Percentiles rank a stretch among this genome's conserved stretches.
These are phyloP conservation scores for Thraustotheca clavata DNA, from an alignment of 352 stramenopile species.

Conservation along the genomic window DNA sequence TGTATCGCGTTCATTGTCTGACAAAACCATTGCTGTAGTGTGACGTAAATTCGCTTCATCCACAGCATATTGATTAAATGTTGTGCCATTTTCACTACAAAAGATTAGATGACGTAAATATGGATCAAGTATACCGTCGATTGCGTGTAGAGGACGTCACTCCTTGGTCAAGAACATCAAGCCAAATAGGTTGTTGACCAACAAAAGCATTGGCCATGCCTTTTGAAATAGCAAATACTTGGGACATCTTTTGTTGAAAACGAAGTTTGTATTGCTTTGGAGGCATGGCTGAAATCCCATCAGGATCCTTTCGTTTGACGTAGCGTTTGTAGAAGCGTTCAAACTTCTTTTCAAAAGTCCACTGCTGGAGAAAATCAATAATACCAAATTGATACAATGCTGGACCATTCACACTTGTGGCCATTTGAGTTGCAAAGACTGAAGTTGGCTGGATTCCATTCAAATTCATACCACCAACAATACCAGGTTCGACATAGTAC, in stretches of 20 bases:
- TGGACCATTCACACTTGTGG: conserved; percentile 77
- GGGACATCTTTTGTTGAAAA: conserved; percentile 87
- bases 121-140: conserved; percentile 1
- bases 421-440: conserved; percentile 72
- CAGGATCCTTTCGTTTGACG: conserved; percentile 79
- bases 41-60: conserved; percentile 10
- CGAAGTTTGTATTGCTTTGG: conserved; percentile 87
- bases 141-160: conserved; percentile 16
- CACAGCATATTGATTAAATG: background rate
- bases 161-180: conserved; percentile 20
- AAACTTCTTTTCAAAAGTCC: conserved; percentile 86
- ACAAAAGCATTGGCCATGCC: conserved; percentile 11
- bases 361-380: conserved; percentile 89
- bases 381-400: conserved; percentile 88
- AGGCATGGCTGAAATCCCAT: conserved; percentile 79
- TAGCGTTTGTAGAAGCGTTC: conserved; percentile 87
- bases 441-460: conserved; percentile 30
- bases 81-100: background rate
- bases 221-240: conserved; percentile 63
- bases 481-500: conserved; percentile 67
- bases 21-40: conserved; percentile 13
- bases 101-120: background rate
- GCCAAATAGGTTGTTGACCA: conserved; percentile 14
- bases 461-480: conserved; percentile 5
- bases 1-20: conserved; percentile 16